Evolutionary conservation across 2,329 filamentous ascomycete species (phyloP).

Genomic region (Cladobotryum mycophilum): DNA sequence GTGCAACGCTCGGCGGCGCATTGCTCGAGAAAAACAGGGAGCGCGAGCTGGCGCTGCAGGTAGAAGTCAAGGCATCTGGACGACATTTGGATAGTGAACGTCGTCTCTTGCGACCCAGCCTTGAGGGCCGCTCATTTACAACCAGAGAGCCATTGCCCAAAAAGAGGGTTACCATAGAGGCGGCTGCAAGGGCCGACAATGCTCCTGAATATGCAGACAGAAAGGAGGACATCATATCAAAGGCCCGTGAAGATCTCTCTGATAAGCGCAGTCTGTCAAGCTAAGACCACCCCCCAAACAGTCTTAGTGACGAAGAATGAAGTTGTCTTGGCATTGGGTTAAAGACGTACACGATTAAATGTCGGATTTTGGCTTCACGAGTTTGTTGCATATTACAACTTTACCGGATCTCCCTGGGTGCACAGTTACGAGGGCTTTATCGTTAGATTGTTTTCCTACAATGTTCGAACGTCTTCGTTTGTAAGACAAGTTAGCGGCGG

Average conservation of each 20-base stretch:
- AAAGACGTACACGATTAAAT: slow-evolving; percentile 12
- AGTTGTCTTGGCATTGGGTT: too few relatives aligned
- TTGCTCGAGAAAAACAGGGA: slow-evolving; percentile 71
- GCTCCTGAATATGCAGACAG: background rate
- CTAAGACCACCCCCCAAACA: slow-evolving; percentile 17
- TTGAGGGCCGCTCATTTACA: slow-evolving; percentile 61
- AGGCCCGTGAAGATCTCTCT: slow-evolving; percentile 40
- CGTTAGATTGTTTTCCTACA: too few relatives aligned
- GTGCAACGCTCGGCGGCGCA: slow-evolving; percentile 81
- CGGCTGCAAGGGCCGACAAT: slow-evolving; percentile 24
- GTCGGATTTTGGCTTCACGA: background rate
- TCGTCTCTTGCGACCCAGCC: slow-evolving; percentile 32
- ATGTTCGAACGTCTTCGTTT: too few relatives aligned
- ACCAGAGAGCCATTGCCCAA: slow-evolving; percentile 52
- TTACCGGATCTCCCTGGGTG: too few relatives aligned
- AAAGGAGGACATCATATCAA: slow-evolving; percentile 40
- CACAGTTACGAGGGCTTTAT: too few relatives aligned
- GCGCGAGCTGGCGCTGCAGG: slow-evolving; percentile 48
- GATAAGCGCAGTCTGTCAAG: slow-evolving; percentile 34
- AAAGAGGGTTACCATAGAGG: slow-evolving; percentile 6
- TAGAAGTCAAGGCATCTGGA: slow-evolving; percentile 39
- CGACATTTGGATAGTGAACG: slow-evolving; percentile 33
- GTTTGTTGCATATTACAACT: too few relatives aligned
- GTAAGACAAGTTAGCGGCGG: too few relatives aligned
- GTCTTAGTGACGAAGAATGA: too few relatives aligned